These are phyloP conservation scores for Botrytis fabae DNA, from an alignment of 2,329 filamentous ascomycete genomes.

Conservation along the genomic window DNA sequence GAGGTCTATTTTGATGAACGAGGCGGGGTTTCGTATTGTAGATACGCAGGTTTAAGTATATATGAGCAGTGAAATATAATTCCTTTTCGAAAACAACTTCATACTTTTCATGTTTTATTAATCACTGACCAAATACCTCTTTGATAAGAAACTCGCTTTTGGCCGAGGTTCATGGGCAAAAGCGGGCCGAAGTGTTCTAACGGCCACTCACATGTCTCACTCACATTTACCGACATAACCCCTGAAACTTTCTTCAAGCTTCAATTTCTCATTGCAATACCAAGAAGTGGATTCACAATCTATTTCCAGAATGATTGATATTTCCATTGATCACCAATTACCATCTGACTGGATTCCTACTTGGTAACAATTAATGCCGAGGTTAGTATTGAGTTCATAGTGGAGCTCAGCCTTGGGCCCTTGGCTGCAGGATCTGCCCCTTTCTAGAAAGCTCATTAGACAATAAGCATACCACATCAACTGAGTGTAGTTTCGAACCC, in stretches of 20 bases:
- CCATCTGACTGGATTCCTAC: neutral
- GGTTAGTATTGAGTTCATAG: neutral
- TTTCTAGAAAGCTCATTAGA: neutral
- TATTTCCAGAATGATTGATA: neutral
- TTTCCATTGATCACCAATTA: neutral
- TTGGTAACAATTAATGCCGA: neutral
- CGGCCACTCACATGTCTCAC: neutral
- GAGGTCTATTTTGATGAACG: neutral
- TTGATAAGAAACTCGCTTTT: conserved; percentile 9
- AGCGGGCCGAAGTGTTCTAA: neutral
- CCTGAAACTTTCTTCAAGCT: neutral
- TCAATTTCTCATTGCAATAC: neutral
- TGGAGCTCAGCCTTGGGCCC: neutral
- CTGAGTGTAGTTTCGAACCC: too few relatives aligned
- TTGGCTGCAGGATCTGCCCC: neutral
- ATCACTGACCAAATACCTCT: neutral
- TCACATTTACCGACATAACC: neutral
- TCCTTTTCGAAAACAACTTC: neutral
- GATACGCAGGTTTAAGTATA: neutral
- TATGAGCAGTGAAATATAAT: neutral
- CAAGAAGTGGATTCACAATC: neutral
- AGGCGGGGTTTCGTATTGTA: neutral
- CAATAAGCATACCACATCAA: too few relatives aligned
- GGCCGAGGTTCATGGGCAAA: conserved; percentile 8
- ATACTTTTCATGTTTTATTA: neutral